Evolutionary conservation across 2,329 filamentous ascomycete species (phyloP).

Genomic region (Pseudogymnoascus sp.): DNA sequence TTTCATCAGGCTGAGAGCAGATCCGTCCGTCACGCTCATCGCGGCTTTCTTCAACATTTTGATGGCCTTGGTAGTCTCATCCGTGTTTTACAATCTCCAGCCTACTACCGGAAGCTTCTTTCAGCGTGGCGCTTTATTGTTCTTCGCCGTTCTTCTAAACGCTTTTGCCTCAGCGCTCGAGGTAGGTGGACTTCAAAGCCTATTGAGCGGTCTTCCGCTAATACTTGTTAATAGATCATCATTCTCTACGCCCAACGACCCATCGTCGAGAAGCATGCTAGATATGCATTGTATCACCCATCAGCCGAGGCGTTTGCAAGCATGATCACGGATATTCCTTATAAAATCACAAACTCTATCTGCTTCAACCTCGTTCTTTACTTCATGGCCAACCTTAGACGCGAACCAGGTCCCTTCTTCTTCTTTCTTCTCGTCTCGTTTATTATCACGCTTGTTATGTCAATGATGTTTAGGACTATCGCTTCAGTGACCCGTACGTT

Average conservation of each 20-base stretch:
- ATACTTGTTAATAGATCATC: conserved; percentile 51
- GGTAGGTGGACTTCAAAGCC: conserved; percentile 43
- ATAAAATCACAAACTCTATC: conserved; percentile 63
- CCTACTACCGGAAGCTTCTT: conserved; percentile 50
- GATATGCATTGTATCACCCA: conserved; percentile 80
- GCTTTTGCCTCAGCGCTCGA: conserved; percentile 57
- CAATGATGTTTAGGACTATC: conserved; percentile 74
- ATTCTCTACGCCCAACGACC: conserved; percentile 77
- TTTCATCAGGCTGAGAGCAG: conserved; percentile 67
- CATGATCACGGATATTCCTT: conserved; percentile 75
- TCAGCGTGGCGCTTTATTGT: conserved; percentile 52
- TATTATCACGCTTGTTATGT: conserved; percentile 64
- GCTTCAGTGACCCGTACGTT: conserved; percentile 63
- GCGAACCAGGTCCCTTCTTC: conserved; percentile 70
- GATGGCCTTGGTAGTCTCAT: conserved; percentile 55
- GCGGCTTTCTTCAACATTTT: conserved; percentile 23
- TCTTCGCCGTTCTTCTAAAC: conserved; percentile 59
- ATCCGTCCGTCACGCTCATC: conserved; percentile 31
- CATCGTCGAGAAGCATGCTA: conserved; percentile 79
- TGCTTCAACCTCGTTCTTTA: conserved; percentile 72
- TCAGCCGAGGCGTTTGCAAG: conserved; percentile 76
- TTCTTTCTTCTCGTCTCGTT: conserved; percentile 74
- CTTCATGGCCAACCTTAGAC: conserved; percentile 72
- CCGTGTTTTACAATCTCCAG: conserved; percentile 54
- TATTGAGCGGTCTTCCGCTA: neutral